Evolutionary conservation across 352 stramenopile species (phyloP).

Genomic region (Pythium utonaiense): DNA sequence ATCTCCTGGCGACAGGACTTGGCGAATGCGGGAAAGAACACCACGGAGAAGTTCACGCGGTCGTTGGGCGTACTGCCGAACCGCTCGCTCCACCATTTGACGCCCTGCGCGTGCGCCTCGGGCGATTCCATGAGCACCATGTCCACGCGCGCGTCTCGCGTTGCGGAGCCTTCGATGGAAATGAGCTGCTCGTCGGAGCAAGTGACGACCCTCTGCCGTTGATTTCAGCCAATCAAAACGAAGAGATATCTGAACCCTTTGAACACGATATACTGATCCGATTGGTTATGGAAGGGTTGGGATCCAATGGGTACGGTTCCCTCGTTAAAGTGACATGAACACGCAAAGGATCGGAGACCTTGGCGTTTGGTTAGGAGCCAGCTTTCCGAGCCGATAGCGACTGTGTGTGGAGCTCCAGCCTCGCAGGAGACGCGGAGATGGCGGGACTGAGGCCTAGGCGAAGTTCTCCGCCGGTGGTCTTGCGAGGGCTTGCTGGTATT

Average conservation of each 20-base stretch:
- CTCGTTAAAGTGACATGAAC: slow-evolving; percentile 3
- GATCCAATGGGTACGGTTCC: slow-evolving; percentile 5
- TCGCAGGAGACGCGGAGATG: background rate
- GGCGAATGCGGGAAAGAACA: slow-evolving; percentile 57
- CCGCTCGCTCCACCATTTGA: slow-evolving; percentile 24
- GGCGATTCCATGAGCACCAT: background rate
- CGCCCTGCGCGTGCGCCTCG: slow-evolving; percentile 9
- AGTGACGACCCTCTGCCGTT: slow-evolving; percentile 9
- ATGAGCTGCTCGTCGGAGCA: background rate
- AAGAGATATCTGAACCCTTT: background rate
- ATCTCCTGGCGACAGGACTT: slow-evolving; percentile 32
- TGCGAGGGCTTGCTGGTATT: background rate
- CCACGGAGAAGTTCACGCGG: slow-evolving; percentile 30
- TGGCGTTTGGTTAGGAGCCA: background rate
- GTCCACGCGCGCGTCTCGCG: background rate
- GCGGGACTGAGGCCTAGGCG: background rate
- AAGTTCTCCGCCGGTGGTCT: background rate
- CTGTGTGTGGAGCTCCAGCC: background rate
- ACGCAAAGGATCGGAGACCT: too few species aligned
- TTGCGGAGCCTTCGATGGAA: slow-evolving; percentile 5
- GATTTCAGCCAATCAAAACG: slow-evolving; percentile 18
- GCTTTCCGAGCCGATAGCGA: background rate
- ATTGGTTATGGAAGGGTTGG: background rate
- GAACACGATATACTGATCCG: background rate
- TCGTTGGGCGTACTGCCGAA: slow-evolving; percentile 13